phyloP scores from a whole-genome alignment of 257 asterid species.

The Solanum clarkiae region DNA sequence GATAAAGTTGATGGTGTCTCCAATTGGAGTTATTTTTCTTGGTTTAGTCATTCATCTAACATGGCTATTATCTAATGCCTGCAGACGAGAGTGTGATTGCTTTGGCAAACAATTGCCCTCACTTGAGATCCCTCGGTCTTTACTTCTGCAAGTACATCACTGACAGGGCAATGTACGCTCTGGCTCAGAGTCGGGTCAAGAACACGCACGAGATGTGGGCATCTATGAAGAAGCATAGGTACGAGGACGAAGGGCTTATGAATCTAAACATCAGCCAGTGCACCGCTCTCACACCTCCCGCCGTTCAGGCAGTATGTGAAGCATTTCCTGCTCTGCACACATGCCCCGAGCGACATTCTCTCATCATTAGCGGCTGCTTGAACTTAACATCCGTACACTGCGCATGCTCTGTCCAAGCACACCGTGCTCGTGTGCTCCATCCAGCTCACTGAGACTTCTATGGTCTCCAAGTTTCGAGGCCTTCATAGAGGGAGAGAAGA shows the following conservation, averaged over 20 bases:
- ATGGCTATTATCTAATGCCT: background rate
- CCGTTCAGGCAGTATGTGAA: conserved; percentile 95
- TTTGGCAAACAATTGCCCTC: conserved; percentile 69
- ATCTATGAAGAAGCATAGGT: conserved; percentile 47
- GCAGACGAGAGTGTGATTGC: conserved; percentile 88
- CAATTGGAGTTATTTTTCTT: background rate
- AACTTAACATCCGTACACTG: conserved; percentile 78
- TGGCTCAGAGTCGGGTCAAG: conserved; percentile 69
- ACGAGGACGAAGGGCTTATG: conserved; percentile 77
- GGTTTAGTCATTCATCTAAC: background rate
- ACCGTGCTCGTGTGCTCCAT: conserved; percentile 42
- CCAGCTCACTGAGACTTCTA: conserved; percentile 46
- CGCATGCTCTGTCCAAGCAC: conserved; percentile 60
- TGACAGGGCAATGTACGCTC: conserved; percentile 79
- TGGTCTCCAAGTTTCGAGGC: background rate
- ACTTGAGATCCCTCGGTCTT: conserved; percentile 68
- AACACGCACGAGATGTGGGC: conserved; percentile 51
- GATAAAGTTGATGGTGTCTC: background rate
- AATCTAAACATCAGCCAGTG: conserved; percentile 93
- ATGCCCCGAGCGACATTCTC: conserved; percentile 75
- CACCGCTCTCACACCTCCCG: conserved; percentile 96
- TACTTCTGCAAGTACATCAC: conserved; percentile 91
- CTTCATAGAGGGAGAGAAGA: background rate
- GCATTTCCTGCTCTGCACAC: conserved; percentile 92
- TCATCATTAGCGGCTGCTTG: conserved; percentile 87